These are phyloP conservation scores for Claviceps quebecensis DNA, from an alignment of 2,329 filamentous ascomycete genomes.

Conservation along the genomic window DNA sequence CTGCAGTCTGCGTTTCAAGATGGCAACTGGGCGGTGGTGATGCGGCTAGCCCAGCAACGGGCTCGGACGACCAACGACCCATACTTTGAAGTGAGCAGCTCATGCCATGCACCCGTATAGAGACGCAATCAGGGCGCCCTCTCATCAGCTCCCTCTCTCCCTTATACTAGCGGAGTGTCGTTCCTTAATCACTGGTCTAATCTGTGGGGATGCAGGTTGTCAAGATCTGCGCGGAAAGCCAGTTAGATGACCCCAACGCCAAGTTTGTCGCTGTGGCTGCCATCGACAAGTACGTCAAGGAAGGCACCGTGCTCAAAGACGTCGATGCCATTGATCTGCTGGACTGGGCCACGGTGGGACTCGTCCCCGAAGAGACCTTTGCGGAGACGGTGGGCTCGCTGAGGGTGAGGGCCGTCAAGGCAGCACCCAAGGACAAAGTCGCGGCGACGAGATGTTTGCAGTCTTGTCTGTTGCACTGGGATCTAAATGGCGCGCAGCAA, in stretches of 20 bases:
- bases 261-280: slow-evolving; percentile 29
- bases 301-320: slow-evolving; percentile 33
- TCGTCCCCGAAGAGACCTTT: slow-evolving; percentile 27
- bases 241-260: slow-evolving; percentile 33
- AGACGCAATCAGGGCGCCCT: too few species aligned
- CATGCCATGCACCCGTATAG: too few species aligned
- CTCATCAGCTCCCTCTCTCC: too few species aligned
- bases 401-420: slow-evolving; percentile 36
- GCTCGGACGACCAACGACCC: slow-evolving; percentile 34
- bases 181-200: too few species aligned
- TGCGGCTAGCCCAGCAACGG: slow-evolving; percentile 38
- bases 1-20: slow-evolving; percentile 41
- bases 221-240: slow-evolving; percentile 36
- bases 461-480: slow-evolving; percentile 39
- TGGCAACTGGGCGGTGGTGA: slow-evolving; percentile 36
- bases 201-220: slow-evolving; percentile 21
- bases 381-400: slow-evolving; percentile 34
- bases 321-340: slow-evolving; percentile 38
- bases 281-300: slow-evolving; percentile 32
- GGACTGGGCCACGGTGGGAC: slow-evolving; percentile 35
- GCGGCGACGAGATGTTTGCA: slow-evolving; percentile 31
- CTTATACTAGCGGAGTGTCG: too few species aligned
- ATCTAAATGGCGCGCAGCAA: slow-evolving; percentile 43
- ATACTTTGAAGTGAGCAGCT: slow-evolving; percentile 36
- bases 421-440: slow-evolving; percentile 31